A percentile compares a stretch with the other conserved stretches of the same genome.
phyloP scores from a whole-genome alignment of 306 rosid genomes.

The Vicia sativa region DNA sequence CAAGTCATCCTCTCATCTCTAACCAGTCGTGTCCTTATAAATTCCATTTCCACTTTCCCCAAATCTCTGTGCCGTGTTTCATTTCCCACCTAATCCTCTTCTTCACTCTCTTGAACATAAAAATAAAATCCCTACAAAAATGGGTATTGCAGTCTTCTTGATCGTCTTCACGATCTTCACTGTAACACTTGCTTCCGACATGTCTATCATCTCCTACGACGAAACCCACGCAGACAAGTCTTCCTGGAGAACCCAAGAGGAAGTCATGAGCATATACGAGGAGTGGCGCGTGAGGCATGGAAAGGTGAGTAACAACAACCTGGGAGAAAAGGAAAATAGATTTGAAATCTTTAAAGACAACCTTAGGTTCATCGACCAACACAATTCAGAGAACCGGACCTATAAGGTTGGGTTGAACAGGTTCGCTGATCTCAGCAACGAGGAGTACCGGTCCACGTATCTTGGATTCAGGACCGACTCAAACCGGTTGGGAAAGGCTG shows the following conservation, averaged over 20 bases:
- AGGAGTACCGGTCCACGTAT: constrained; percentile 68
- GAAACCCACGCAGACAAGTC: constrained; percentile 37
- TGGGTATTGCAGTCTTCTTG: constrained; percentile 48
- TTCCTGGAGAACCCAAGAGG: constrained; percentile 54
- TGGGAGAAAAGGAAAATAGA: constrained; percentile 55
- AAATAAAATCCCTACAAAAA: constrained; percentile 8
- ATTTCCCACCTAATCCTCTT: not conserved
- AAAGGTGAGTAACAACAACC: constrained; percentile 51
- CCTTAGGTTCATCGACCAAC: constrained; percentile 71
- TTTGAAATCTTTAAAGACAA: constrained; percentile 80
- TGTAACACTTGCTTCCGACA: constrained; percentile 55
- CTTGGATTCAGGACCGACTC: constrained; percentile 48
- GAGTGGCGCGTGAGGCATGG: constrained; percentile 69
- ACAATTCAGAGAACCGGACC: constrained; percentile 59
- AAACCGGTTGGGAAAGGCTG: constrained; percentile 13
- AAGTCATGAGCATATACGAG: constrained; percentile 62
- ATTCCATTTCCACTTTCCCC: not conserved
- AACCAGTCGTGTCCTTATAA: not conserved
- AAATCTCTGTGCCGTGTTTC: not conserved
- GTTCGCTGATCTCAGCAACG: constrained; percentile 86
- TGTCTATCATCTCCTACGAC: constrained; percentile 65
- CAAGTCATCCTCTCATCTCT: not conserved
- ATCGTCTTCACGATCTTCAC: constrained; percentile 45
- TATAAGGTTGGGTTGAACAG: constrained; percentile 77
- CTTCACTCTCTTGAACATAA: not conserved